Evolutionary conservation across 768 basidiomycete genomes (phyloP).

Genomic region (Boletellus emodensis): DNA sequence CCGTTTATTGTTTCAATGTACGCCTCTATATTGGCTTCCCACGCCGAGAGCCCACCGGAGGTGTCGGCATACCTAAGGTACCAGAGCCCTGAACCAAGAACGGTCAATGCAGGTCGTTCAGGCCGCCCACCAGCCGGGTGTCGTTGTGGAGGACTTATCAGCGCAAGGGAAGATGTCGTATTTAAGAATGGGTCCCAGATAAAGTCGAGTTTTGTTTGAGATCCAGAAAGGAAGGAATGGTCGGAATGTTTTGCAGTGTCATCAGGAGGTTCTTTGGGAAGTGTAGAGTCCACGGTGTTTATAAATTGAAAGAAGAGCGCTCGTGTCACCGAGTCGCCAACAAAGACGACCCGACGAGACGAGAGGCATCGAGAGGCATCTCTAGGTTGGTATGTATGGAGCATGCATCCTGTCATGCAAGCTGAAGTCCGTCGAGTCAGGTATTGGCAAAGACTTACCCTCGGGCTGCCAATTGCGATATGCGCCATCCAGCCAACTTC

Average conservation of each 20-base stretch:
- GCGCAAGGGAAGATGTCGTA: constrained; percentile 46
- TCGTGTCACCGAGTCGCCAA: constrained; percentile 83
- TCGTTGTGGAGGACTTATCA: constrained; percentile 32
- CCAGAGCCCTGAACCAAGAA: constrained; percentile 87
- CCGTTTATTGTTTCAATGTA: constrained; percentile 50
- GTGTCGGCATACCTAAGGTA: constrained; percentile 70
- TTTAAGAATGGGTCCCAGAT: constrained; percentile 91
- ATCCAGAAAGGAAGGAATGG: constrained; percentile 43
- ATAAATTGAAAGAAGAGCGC: constrained; percentile 75
- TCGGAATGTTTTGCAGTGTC: constrained; percentile 70
- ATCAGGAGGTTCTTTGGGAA: constrained; percentile 50
- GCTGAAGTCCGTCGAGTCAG: constrained; percentile 4
- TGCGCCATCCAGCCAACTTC: constrained; percentile 71
- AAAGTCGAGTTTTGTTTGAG: constrained; percentile 54
- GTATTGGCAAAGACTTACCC: constrained; percentile 41
- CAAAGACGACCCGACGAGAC: constrained; percentile 63
- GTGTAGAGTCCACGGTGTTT: constrained; percentile 52
- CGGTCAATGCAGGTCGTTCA: constrained; percentile 58
- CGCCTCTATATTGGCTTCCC: constrained; percentile 70
- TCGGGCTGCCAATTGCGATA: constrained; percentile 84
- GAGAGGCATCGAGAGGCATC: constrained; percentile 54
- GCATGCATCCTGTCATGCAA: constrained; percentile 66
- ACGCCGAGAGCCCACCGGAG: constrained; percentile 73
- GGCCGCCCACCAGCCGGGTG: constrained; percentile 3
- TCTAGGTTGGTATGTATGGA: constrained; percentile 55